Evolutionary conservation across 2,329 filamentous ascomycete species (phyloP).

Genomic region (Xylariaceae sp.): DNA sequence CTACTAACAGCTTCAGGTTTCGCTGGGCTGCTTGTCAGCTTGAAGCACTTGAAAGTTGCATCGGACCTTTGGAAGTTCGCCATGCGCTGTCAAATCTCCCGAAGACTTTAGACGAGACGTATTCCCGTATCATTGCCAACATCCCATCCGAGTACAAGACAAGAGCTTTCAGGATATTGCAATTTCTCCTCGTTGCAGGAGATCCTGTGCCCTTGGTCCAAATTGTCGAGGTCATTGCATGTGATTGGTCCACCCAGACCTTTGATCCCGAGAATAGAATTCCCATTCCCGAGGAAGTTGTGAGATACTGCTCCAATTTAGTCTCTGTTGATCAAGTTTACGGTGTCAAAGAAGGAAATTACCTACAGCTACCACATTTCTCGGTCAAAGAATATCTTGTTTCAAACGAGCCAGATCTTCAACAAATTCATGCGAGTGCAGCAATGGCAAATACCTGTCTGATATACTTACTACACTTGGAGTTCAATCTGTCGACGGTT

Average conservation of each 20-base stretch:
- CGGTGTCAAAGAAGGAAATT: neutral
- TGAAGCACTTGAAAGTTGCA: conserved; percentile 2
- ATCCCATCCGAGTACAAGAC: neutral
- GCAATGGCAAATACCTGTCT: conserved; percentile 1
- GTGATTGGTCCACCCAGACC: neutral
- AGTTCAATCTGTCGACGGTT: neutral
- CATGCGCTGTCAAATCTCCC: conserved; percentile 9
- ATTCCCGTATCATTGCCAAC: conserved; percentile 13
- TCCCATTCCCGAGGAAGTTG: conserved; percentile 22
- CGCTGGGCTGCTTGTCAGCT: conserved; percentile 13
- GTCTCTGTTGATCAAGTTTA: conserved; percentile 13
- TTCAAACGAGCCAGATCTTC: conserved; percentile 20
- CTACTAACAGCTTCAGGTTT: conserved; percentile 11
- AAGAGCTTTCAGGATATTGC: conserved; percentile 12
- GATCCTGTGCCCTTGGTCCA: conserved; percentile 5
- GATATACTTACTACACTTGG: neutral
- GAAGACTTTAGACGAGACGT: conserved; percentile 18
- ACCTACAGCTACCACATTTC: conserved; percentile 28
- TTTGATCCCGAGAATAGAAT: conserved; percentile 20
- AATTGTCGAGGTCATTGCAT: conserved; percentile 7
- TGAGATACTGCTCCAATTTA: conserved; percentile 24
- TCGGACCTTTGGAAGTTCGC: neutral
- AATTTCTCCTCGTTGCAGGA: conserved; percentile 11
- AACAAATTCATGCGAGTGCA: neutral
- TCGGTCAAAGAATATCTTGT: conserved; percentile 30